Conservation (phyloP, 73 alveolate genomes). For the Durusdinium trenchii region DNA sequence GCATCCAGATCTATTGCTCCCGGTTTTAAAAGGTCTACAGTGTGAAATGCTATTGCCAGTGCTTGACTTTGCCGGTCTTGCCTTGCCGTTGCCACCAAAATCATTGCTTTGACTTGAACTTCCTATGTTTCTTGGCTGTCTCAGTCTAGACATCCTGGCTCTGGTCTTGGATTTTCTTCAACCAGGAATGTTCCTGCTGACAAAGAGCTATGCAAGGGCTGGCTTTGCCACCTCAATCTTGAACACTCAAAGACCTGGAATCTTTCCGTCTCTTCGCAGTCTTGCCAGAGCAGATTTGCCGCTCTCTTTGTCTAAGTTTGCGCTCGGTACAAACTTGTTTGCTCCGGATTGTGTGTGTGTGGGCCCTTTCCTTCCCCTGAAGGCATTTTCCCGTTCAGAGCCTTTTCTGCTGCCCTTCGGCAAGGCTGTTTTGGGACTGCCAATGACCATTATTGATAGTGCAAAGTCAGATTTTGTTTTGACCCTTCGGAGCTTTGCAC, state of each 20-base stretch:
- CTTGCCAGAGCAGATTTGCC: not conserved
- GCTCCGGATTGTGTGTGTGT: not conserved
- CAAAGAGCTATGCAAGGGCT: not conserved
- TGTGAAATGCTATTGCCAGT: not conserved
- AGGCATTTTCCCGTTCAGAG: not conserved
- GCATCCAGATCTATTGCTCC: not conserved
- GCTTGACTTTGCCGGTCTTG: not conserved
- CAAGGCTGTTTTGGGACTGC: not conserved
- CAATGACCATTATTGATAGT: not conserved
- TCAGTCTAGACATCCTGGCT: no score
- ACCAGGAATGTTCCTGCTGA: not conserved
- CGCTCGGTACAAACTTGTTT: not conserved
- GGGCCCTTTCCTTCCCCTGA: not conserved
- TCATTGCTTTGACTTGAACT: not conserved
- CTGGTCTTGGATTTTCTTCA: slow-evolving; percentile 20
- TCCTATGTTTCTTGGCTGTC: not conserved
- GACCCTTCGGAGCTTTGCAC: not conserved
- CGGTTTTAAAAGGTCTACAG: not conserved
- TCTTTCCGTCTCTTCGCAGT: not conserved
- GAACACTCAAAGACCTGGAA: not conserved
- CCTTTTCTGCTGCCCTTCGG: not conserved
- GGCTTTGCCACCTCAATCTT: not conserved
- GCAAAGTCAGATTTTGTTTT: not conserved
- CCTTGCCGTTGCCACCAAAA: not conserved
- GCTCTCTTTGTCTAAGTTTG: no score